These are phyloP conservation scores for Pigoraptor vietnamica DNA, from an alignment of 78 protist species.

Conservation along the genomic window DNA sequence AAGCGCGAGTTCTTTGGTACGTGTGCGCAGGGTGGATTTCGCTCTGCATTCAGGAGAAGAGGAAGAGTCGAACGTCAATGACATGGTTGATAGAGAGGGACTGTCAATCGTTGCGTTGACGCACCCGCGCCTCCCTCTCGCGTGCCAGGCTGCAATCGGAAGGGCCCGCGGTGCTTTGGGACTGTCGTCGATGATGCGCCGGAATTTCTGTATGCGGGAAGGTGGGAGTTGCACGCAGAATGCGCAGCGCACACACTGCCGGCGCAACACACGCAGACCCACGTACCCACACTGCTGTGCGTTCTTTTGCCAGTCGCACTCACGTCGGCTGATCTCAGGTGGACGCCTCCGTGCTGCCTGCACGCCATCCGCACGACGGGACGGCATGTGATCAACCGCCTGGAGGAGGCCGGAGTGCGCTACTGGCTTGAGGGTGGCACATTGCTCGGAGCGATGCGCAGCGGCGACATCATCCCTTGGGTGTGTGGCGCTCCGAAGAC, in stretches of 20 bases:
- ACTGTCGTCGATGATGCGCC: neutral
- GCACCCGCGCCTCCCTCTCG: no score
- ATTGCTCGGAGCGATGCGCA: neutral
- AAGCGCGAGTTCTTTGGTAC: neutral
- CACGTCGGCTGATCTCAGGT: no score
- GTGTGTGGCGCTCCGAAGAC: neutral
- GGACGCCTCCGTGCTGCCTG: slow-evolving; percentile 14
- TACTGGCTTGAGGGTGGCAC: slow-evolving; percentile 17
- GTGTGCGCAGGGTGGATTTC: no score
- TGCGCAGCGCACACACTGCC: neutral
- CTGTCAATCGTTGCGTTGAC: no score
- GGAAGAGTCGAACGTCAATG: no score
- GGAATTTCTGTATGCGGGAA: neutral
- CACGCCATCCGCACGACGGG: neutral
- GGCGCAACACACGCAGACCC: neutral
- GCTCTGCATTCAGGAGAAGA: no score
- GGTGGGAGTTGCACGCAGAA: neutral
- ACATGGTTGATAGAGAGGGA: no score
- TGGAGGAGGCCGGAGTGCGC: slow-evolving; percentile 4
- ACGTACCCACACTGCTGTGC: no score
- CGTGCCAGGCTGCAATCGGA: neutral
- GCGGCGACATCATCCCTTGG: slow-evolving; percentile 6
- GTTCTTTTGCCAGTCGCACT: no score
- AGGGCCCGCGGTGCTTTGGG: slow-evolving; percentile 1
- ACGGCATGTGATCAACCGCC: neutral